Evolutionary conservation across 2,329 filamentous ascomycete genomes (phyloP).

Genomic region (Cladophialophora bantiana): DNA sequence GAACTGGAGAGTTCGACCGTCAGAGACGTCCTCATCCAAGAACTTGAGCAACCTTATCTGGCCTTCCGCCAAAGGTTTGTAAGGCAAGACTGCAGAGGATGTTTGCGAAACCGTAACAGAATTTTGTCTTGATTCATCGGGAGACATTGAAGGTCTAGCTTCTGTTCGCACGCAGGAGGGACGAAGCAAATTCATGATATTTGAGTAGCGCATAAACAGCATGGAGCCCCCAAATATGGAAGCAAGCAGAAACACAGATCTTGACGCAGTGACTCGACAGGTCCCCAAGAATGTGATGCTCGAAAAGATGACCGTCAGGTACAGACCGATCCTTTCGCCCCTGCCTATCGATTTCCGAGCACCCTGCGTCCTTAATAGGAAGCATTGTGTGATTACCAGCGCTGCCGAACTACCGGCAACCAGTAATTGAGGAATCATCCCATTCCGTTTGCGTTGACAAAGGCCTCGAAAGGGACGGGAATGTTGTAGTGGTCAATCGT

Average conservation of each 20-base stretch:
- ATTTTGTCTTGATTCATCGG: neutral
- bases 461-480: neutral
- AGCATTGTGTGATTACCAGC: conserved; percentile 7
- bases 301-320: neutral
- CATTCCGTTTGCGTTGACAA: neutral
- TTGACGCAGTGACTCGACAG: conserved; percentile 1
- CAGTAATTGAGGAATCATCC: conserved; percentile 3
- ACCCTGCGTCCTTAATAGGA: conserved; percentile 6
- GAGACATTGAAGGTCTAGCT: neutral
- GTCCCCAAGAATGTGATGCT: conserved; percentile 1
- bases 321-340: conserved; percentile 6
- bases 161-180: neutral
- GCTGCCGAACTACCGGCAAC: neutral
- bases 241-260: neutral
- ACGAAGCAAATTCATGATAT: neutral
- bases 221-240: neutral
- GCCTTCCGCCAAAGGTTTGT: conserved; percentile 27
- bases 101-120: neutral
- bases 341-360: neutral
- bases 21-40: neutral
- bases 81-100: conserved; percentile 10
- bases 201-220: neutral
- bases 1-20: conserved; percentile 10
- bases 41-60: conserved; percentile 29
- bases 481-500: neutral